Conservation (phyloP, 202 grass and related monocot species). For the Alloteropsis angusta region DNA sequence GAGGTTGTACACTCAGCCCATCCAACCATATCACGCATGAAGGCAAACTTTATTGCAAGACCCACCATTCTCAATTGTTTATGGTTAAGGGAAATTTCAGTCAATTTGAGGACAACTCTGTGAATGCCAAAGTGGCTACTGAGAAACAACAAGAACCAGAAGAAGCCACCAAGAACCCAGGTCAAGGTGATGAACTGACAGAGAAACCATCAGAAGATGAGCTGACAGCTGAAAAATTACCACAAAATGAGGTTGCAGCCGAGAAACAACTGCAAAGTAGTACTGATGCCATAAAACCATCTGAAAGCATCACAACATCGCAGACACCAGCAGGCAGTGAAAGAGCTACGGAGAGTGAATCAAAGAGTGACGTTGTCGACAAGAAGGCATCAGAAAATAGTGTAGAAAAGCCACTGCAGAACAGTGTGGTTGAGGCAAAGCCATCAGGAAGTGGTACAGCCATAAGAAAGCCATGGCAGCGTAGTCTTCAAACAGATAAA, state of each 20-base stretch:
- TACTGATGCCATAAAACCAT: constrained; percentile 17
- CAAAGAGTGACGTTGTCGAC: constrained; percentile 11
- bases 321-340: constrained; percentile 19
- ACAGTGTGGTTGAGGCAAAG: constrained; percentile 27
- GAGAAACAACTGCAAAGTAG: constrained; percentile 23
- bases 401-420: constrained; percentile 18
- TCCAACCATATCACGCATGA: constrained; percentile 81
- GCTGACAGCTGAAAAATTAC: constrained; percentile 17
- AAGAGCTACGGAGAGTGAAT: constrained; percentile 3
- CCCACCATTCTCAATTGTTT: constrained; percentile 86
- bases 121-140: constrained; percentile 24
- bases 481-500: constrained; percentile 22
- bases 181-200: constrained; percentile 28
- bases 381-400: constrained; percentile 31
- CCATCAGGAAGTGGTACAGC: constrained; percentile 20
- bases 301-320: constrained; percentile 8
- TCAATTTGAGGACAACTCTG: constrained; percentile 57
- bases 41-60: constrained; percentile 88
- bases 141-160: constrained; percentile 30
- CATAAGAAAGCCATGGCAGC: constrained; percentile 41
- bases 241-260: constrained; percentile 28
- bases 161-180: not conserved
- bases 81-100: constrained; percentile 93
- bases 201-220: constrained; percentile 35
- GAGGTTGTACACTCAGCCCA: constrained; percentile 71